Conservation (phyloP, 2,329 filamentous ascomycete genomes). For the Arthrocladium fulminans region DNA sequence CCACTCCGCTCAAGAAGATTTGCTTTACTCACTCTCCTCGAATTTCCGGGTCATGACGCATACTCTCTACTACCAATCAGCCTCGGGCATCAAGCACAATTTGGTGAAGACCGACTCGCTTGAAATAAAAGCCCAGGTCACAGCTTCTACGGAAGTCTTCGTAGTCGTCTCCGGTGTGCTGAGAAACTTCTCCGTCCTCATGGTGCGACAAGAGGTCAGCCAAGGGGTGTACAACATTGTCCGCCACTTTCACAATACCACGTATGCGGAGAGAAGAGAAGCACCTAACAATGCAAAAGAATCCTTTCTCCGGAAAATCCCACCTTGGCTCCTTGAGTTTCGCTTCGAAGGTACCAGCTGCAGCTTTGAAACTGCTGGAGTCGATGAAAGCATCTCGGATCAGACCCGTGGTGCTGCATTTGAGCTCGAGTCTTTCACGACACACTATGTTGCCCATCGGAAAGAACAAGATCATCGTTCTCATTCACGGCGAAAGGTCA, state of each 20-base stretch:
- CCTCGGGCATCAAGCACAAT: slow-evolving; percentile 71
- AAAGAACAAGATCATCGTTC: slow-evolving; percentile 54
- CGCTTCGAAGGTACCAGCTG: slow-evolving; percentile 82
- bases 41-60: slow-evolving; percentile 77
- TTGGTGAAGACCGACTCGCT: slow-evolving; percentile 79
- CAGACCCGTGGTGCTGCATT: slow-evolving; percentile 74
- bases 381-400: slow-evolving; percentile 73
- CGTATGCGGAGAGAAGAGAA: slow-evolving; percentile 52
- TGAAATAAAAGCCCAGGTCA: slow-evolving; percentile 77
- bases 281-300: slow-evolving; percentile 31
- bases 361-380: slow-evolving; percentile 79
- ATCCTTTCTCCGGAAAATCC: slow-evolving; percentile 62
- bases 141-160: slow-evolving; percentile 73
- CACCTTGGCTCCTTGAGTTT: slow-evolving; percentile 74
- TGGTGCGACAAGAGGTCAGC: slow-evolving; percentile 86
- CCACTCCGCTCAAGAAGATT: slow-evolving; percentile 74
- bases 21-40: slow-evolving; percentile 78
- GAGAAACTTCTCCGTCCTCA: slow-evolving; percentile 78
- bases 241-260: slow-evolving; percentile 64
- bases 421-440: slow-evolving; percentile 77
- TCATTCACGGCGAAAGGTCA: slow-evolving; percentile 60
- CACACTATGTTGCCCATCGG: slow-evolving; percentile 79
- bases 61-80: slow-evolving; percentile 88
- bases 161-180: slow-evolving; percentile 72
- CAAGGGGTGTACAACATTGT: slow-evolving; percentile 89